These are phyloP conservation scores for Allium sativum DNA, from an alignment of 106 monocot species.

Conservation along the genomic window DNA sequence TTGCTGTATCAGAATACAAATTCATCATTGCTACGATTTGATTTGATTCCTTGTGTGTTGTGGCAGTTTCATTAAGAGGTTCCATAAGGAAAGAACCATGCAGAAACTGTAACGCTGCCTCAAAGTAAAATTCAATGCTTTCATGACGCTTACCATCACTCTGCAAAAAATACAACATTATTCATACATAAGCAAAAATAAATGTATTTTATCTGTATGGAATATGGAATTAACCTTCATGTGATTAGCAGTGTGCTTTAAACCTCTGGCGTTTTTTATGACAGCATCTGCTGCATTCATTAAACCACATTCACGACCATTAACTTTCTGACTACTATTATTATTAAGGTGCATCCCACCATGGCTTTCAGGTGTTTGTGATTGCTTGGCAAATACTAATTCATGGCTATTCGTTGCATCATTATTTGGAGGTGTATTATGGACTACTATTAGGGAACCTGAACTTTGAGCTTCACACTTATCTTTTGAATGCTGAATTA, in stretches of 20 bases:
- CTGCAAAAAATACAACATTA: slow-evolving; percentile 24
- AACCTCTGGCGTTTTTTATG: slow-evolving; percentile 28
- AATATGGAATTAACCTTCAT: slow-evolving; percentile 12
- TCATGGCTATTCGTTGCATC: slow-evolving; percentile 23
- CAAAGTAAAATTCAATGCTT: slow-evolving; percentile 70
- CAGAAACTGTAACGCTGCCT: slow-evolving; percentile 81
- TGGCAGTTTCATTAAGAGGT: slow-evolving; percentile 37
- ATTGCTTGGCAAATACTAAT: slow-evolving; percentile 17
- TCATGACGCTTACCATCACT: slow-evolving; percentile 44
- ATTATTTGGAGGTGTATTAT: slow-evolving; percentile 13
- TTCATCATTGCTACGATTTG: slow-evolving; percentile 22
- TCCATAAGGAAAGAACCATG: slow-evolving; percentile 67
- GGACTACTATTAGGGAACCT: slow-evolving; percentile 5
- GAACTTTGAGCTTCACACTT: slow-evolving; percentile 21
- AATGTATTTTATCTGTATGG: not conserved
- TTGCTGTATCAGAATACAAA: slow-evolving; percentile 77
- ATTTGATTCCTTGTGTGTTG: slow-evolving; percentile 39
- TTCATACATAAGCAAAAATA: not conserved
- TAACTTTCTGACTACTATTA: slow-evolving; percentile 25
- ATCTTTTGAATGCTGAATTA: slow-evolving; percentile 6
- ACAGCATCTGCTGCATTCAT: slow-evolving; percentile 27
- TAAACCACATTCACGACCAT: slow-evolving; percentile 30
- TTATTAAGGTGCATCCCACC: slow-evolving; percentile 21
- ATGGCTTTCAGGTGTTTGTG: slow-evolving; percentile 17
- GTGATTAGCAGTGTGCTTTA: slow-evolving; percentile 20